Conservation (phyloP, 176 grass and related monocot species). For the Aegilops speltoides region DNA sequence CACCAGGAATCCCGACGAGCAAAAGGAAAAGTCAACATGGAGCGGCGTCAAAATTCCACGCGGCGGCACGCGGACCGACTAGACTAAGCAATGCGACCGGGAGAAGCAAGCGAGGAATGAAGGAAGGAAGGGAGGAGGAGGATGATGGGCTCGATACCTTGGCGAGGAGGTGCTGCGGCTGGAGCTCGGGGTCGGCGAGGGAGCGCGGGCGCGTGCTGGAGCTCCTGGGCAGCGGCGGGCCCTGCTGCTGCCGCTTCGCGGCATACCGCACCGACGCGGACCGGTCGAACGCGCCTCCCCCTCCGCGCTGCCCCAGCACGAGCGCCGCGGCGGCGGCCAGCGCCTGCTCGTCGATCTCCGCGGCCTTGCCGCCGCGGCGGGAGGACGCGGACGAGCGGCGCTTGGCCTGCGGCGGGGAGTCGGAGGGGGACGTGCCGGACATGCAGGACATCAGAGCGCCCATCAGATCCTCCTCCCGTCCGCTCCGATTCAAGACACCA, state of each 20-base stretch:
- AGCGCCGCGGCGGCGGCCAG: constrained; percentile 73
- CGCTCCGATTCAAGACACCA: background rate
- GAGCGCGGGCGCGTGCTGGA: constrained; percentile 81
- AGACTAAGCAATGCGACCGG: constrained; percentile 21
- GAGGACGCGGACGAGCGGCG: constrained; percentile 37
- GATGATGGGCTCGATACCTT: constrained; percentile 40
- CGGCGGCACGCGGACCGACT: background rate
- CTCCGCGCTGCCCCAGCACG: constrained; percentile 54
- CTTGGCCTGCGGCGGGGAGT: constrained; percentile 33
- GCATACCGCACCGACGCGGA: constrained; percentile 72
- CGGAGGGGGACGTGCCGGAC: constrained; percentile 23
- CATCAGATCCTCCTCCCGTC: constrained; percentile 34
- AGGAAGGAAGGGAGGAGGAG: background rate
- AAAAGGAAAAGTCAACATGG: constrained; percentile 10
- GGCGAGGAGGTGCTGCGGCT: constrained; percentile 75
- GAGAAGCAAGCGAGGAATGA: background rate
- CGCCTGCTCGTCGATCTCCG: constrained; percentile 73
- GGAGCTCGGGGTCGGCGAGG: constrained; percentile 70
- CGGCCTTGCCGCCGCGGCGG: constrained; percentile 37
- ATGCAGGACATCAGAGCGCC: constrained; percentile 72
- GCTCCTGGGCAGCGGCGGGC: constrained; percentile 69
- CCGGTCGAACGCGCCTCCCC: constrained; percentile 53
- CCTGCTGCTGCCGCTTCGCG: constrained; percentile 52
- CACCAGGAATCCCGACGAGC: background rate
- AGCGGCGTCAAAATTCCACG: constrained; percentile 23